Conservation (phyloP, 495 filamentous ascomycete genomes). For the Clohesyomyces aquaticus region DNA sequence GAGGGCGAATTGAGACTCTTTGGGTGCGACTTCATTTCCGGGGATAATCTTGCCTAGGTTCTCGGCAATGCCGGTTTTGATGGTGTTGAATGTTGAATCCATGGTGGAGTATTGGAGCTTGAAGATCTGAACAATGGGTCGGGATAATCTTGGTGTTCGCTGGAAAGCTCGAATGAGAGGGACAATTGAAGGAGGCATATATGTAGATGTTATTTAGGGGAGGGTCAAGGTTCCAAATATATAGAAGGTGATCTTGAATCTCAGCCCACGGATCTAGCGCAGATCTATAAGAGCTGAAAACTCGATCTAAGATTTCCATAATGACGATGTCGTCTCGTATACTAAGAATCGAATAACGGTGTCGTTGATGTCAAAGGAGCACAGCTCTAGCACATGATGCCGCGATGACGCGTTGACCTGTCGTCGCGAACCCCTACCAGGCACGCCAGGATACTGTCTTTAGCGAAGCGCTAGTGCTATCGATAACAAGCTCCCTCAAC, state of each 20-base stretch:
- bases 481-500: neutral
- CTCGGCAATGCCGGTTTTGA: conserved; percentile 46
- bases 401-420: conserved; percentile 12
- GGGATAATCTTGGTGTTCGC: too few species aligned
- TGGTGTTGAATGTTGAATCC: conserved; percentile 39
- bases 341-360: neutral
- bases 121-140: too few species aligned
- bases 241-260: too few species aligned
- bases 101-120: too few species aligned
- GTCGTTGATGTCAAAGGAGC: neutral
- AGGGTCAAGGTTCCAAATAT: too few species aligned
- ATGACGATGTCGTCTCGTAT: neutral
- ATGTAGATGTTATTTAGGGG: too few species aligned
- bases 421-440: neutral
- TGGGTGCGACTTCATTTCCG: conserved; percentile 38
- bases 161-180: too few species aligned
- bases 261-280: neutral
- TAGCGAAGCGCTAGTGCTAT: neutral
- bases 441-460: neutral
- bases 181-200: too few species aligned
- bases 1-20: conserved; percentile 45
- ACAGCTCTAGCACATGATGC: conserved; percentile 9
- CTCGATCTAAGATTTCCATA: neutral
- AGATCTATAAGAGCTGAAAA: neutral
- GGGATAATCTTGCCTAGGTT: conserved; percentile 44